A percentile compares a stretch with the other conserved stretches of the same genome.
Conservation (phyloP, 345 rosid genomes). For the Acer campestre region DNA sequence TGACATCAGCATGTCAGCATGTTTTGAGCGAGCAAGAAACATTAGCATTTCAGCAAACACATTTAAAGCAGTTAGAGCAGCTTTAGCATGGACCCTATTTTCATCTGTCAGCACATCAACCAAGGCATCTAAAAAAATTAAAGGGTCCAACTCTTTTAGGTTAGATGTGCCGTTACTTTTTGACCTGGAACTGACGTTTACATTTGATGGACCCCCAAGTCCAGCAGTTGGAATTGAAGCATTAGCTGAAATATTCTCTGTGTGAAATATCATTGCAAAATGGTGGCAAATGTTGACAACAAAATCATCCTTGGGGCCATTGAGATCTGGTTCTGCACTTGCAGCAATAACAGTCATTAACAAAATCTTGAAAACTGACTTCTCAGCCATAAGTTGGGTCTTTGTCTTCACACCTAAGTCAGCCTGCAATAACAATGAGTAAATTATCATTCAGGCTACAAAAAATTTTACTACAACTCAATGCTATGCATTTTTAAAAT, state of each 20-base stretch:
- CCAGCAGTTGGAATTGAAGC: slow-evolving; percentile 51
- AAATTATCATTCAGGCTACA: slow-evolving; percentile 11
- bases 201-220: slow-evolving; percentile 56
- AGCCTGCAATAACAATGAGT: slow-evolving; percentile 53
- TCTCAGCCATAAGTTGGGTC: slow-evolving; percentile 98
- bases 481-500: neutral
- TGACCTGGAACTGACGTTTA: slow-evolving; percentile 54
- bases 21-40: slow-evolving; percentile 92
- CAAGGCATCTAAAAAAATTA: slow-evolving; percentile 86
- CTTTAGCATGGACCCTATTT: slow-evolving; percentile 88
- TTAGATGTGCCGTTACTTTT: slow-evolving; percentile 56
- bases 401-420: slow-evolving; percentile 98
- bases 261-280: slow-evolving; percentile 89
- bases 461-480: neutral
- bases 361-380: slow-evolving; percentile 92
- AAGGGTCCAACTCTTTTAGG: slow-evolving; percentile 90
- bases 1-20: slow-evolving; percentile 77
- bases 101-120: slow-evolving; percentile 95
- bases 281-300: slow-evolving; percentile 81
- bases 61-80: slow-evolving; percentile 82
- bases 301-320: slow-evolving; percentile 78
- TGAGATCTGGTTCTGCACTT: slow-evolving; percentile 78
- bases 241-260: slow-evolving; percentile 59
- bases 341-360: slow-evolving; percentile 86
- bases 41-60: slow-evolving; percentile 85